Evolutionary conservation across 129 eudicot species (phyloP), one percentile per base, ranked within the genome.

Genomic region (Saposhnikovia divaricata): DNA sequence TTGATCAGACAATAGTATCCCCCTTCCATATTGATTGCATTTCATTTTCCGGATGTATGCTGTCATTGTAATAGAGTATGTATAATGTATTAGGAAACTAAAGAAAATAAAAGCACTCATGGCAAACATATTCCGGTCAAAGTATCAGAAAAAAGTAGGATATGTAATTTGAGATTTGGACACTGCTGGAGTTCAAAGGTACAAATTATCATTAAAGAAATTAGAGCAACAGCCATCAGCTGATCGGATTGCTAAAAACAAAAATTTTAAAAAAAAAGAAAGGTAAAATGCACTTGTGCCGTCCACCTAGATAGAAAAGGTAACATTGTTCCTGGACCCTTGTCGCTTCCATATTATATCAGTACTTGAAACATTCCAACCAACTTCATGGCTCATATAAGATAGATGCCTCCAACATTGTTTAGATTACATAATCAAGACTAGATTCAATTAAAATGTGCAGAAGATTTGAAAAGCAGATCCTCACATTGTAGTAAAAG

Each of bases 381-480:
- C 69, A 61, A 61, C 69, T 59, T n/a, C 69, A 9, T 69, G 44
- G 43, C 74, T 34, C 74, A 14, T 69, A 0, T 69, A 13, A 11
- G 7, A 68, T 28, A 28, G 38, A 68, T 31, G 42, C 73, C 73
- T 31, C 42, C 38, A 31, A 68, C 16, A n/a, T 68, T 27, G 16
- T 68, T 61, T 68, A 4, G 3, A 68, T 28, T 28, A 31, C 73
- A 68, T 66, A 66, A 9, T 11, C 18, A 68, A 68, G 43, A 68
- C 73, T 68, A 4, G 19, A 68, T n/a, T 12, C 59, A 4, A 0
- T 7, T 15, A 75, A 75, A 45, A 14, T 15, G 59, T 27, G 27
- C 21, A 75, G 48, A 42, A 18, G 55, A 42, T 42, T 37, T 42
- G 28, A 78, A 18, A 75, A 79, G 15, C 63, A 80, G 69, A 39